A percentile compares a stretch with the other conserved stretches of the same genome.
phyloP scores from a whole-genome alignment of 1,139 yeast species.

The Zygotorulaspora mrakii region DNA sequence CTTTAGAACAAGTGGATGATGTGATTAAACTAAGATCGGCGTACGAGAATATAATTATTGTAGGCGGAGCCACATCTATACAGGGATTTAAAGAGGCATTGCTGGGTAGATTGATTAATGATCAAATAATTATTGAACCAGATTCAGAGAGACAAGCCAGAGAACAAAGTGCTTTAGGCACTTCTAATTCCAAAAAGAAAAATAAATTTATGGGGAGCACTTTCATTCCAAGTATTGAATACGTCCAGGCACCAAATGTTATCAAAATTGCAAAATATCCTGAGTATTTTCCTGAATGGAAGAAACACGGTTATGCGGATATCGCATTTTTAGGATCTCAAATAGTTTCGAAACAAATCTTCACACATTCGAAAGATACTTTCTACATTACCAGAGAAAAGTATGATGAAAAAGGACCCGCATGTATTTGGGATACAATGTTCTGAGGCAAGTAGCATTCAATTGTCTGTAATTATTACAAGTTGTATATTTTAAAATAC shows the following conservation, averaged over 20 bases:
- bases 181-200: constrained; percentile 24
- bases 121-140: constrained; percentile 48
- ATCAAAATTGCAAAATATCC: constrained; percentile 70
- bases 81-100: constrained; percentile 75
- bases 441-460: constrained; percentile 21
- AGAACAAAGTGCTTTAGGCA: constrained; percentile 26
- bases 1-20: constrained; percentile 58
- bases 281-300: constrained; percentile 96
- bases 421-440: constrained; percentile 50
- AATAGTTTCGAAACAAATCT: constrained; percentile 81
- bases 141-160: constrained; percentile 39
- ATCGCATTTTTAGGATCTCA: constrained; percentile 80
- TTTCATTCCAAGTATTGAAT: constrained; percentile 33
- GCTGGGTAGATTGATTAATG: constrained; percentile 53
- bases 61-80: constrained; percentile 73
- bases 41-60: constrained; percentile 77
- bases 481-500: too few species aligned
- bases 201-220: constrained; percentile 30
- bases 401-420: constrained; percentile 78
- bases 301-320: constrained; percentile 75
- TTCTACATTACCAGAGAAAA: constrained; percentile 65
- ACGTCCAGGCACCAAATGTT: constrained; percentile 68
- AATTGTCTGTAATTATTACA: too few species aligned
- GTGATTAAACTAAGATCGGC: constrained; percentile 73
- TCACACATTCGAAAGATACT: constrained; percentile 62